Evolutionary conservation across 2,329 filamentous ascomycete species (phyloP).

Genomic region (Colletotrichum phormii): DNA sequence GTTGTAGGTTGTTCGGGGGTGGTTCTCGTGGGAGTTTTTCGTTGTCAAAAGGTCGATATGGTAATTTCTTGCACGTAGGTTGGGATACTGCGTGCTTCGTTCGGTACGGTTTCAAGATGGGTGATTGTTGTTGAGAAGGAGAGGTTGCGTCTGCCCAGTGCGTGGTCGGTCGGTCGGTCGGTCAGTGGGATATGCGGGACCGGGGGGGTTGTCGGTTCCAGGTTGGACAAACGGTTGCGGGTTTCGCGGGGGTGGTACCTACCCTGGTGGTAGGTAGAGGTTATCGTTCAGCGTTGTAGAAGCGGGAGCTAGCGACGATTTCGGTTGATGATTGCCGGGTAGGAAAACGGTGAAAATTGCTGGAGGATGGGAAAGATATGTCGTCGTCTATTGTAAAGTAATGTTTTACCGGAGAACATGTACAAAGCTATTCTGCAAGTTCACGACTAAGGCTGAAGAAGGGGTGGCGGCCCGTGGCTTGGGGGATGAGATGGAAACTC

Average conservation of each 20-base stretch:
- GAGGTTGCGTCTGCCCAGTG: neutral
- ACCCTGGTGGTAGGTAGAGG: neutral
- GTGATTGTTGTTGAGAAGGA: constrained; percentile 1
- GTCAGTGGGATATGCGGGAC: neutral
- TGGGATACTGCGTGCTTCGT: neutral
- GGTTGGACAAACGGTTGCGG: neutral
- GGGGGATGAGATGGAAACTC: constrained; percentile 44
- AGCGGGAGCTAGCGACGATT: constrained; percentile 19
- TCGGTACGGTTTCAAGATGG: neutral
- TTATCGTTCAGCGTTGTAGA: neutral
- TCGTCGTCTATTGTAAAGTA: neutral
- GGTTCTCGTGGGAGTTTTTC: too few species aligned
- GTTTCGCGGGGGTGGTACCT: constrained; percentile 16
- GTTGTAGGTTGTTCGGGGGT: neutral
- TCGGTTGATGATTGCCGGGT: neutral
- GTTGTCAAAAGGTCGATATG: neutral
- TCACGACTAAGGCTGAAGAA: neutral
- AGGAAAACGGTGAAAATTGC: neutral
- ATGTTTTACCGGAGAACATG: neutral
- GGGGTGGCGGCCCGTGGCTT: constrained; percentile 33
- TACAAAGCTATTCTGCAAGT: neutral
- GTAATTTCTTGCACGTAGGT: neutral
- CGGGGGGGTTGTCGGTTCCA: neutral
- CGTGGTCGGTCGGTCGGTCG: neutral
- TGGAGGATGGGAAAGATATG: neutral